Evolutionary conservation across 164 flowering plant genomes (phyloP).

Genomic region (Liriodendron chinense): DNA sequence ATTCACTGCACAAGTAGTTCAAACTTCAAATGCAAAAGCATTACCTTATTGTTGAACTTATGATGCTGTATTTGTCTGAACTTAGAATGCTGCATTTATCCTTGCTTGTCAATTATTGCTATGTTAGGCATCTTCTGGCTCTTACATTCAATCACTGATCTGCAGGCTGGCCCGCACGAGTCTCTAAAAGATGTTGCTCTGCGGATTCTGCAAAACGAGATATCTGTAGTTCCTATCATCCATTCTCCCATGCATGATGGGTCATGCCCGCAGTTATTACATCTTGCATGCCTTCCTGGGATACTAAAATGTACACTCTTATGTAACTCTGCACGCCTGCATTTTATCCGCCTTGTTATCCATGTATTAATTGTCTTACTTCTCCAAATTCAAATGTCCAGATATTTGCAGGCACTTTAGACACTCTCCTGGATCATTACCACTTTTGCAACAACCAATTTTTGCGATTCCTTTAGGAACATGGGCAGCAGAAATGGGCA

Average conservation of each 20-base stretch:
- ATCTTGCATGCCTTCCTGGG: conserved; percentile 84
- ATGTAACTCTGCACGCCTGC: conserved; percentile 2
- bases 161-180: conserved; percentile 83
- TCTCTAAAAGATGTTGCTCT: conserved; percentile 65
- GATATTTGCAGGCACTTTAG: conserved; percentile 38
- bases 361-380: not conserved
- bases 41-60: too few relatives aligned
- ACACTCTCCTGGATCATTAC: conserved; percentile 23
- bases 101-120: too few relatives aligned
- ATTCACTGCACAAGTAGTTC: too few relatives aligned
- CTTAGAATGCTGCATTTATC: too few relatives aligned
- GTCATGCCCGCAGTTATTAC: conserved; percentile 67
- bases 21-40: too few relatives aligned
- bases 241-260: conserved; percentile 44
- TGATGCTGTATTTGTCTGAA: too few relatives aligned
- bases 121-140: too few relatives aligned
- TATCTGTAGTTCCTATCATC: conserved; percentile 72
- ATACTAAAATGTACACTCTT: conserved; percentile 50
- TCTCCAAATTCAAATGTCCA: conserved; percentile 15
- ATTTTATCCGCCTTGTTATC: not conserved
- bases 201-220: conserved; percentile 63
- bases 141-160: not conserved
- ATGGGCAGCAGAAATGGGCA: conserved; percentile 24
- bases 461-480: conserved; percentile 38
- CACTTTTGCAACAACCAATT: conserved; percentile 32